Base-by-base conservation (phyloP, 2,329 filamentous ascomycete genomes). In the Piedraia hortae region DNA sequence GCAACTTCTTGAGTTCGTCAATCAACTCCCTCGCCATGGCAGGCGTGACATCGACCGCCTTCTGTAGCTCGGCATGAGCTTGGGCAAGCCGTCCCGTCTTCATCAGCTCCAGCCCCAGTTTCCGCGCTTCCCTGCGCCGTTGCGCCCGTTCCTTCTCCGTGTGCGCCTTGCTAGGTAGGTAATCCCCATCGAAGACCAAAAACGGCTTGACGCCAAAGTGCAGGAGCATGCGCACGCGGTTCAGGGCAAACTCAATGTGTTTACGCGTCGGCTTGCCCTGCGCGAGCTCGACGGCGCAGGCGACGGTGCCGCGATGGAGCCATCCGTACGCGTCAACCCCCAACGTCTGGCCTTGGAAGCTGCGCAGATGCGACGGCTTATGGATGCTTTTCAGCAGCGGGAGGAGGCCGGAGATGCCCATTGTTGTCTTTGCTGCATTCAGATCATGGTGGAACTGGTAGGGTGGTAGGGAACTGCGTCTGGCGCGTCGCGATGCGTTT, bases 261-360 rank as follows among this genome's bases (percentile, higher is more conserved):
- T 75, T 88, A 24, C 62, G 68, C 1, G 80, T 93, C 8, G 77
- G 78, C 43, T 75, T 85, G 36, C 64, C 77, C 36, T 82, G 60
- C 16, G 78, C 85, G 30, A 97, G 59, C 37, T 93, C 85, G 37
- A 85, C 64, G 30, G 82, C 77, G 51, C 82, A 93, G 21, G 74
- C 62, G 32, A 88, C 68, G 20, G 78, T 78, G 24, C 80, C 88
- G 34, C 85, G 70, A 46, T 97, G 85, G 24, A 97, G 65, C 85
- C 88, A 97, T 43, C 82, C 85, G 56, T 97, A 97, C 26, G 73
- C 82, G 45, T 97, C 85, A 16, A 97, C 68, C n/a, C 73, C 88
- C 20, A 97, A 59, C 1, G 72, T 89, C 47, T 89, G 68, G 22
- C 82, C 85, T 7, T 61, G 52, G 45, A 73, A 91, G 38, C 78